These are phyloP conservation scores for Aureobasidium melanogenum DNA, from an alignment of 2,329 filamentous ascomycete species.

Conservation along the genomic window DNA sequence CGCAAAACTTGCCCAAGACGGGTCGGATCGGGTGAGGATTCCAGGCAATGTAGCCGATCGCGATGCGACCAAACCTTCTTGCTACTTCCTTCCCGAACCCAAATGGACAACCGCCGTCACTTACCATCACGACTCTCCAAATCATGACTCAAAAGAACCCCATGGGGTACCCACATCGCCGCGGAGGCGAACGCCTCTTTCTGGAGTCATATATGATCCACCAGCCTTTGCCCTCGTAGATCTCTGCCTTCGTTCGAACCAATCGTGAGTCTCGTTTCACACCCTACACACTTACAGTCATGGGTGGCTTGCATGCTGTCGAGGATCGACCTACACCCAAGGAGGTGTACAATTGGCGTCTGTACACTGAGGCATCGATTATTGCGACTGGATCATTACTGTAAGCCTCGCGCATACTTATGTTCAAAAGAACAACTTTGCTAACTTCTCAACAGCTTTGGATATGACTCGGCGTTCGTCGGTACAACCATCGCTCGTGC, in stretches of 20 bases:
- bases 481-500: constrained; percentile 16
- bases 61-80: not conserved
- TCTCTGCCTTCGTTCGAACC: not conserved
- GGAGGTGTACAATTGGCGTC: constrained; percentile 1
- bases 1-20: not conserved
- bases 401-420: not conserved
- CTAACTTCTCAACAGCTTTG: constrained; percentile 10
- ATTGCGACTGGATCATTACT: not conserved
- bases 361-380: not conserved
- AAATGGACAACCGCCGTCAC: not conserved
- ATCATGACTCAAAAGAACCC: not conserved
- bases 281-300: not conserved
- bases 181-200: not conserved
- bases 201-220: not conserved
- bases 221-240: not conserved
- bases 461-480: constrained; percentile 17
- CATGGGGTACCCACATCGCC: not conserved
- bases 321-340: constrained; percentile 1
- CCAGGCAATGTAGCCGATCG: not conserved
- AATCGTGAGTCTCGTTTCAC: not conserved
- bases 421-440: no score
- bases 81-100: not conserved
- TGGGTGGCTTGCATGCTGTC: not conserved
- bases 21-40: not conserved
- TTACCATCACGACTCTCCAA: not conserved